Evolutionary conservation across 306 rosid species (phyloP).

Genomic region (Glycine latifolia): DNA sequence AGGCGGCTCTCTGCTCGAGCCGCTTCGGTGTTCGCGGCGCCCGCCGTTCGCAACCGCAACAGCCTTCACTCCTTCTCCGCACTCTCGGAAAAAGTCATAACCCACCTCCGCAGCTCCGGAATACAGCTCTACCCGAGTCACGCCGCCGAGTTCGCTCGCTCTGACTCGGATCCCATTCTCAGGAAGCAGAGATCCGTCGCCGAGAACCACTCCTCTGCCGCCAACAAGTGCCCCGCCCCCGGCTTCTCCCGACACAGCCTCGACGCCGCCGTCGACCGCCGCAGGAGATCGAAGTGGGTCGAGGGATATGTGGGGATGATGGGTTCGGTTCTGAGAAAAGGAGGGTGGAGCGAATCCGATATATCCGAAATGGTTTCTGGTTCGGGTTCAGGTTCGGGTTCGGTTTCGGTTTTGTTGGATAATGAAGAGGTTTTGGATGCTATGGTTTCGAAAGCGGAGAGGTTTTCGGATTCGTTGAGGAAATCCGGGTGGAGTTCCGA

Average conservation of each 20-base stretch:
- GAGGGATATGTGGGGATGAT: slow-evolving; percentile 69
- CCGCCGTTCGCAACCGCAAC: slow-evolving; percentile 52
- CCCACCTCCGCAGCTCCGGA: slow-evolving; percentile 70
- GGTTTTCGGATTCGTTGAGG: slow-evolving; percentile 74
- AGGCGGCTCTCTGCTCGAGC: slow-evolving; percentile 91
- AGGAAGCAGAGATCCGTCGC: slow-evolving; percentile 75
- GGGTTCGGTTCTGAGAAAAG: slow-evolving; percentile 71
- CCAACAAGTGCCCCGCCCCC: slow-evolving; percentile 40
- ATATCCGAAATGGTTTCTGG: slow-evolving; percentile 77
- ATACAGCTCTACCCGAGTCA: slow-evolving; percentile 16
- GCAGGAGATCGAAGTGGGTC: slow-evolving; percentile 82
- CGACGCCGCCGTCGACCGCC: slow-evolving; percentile 67
- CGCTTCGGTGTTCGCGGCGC: slow-evolving; percentile 59
- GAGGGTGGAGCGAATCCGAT: slow-evolving; percentile 95
- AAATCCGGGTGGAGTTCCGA: slow-evolving; percentile 98
- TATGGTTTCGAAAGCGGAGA: slow-evolving; percentile 71
- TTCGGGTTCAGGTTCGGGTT: too few relatives aligned
- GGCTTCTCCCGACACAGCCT: slow-evolving; percentile 68
- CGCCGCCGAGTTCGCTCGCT: slow-evolving; percentile 70
- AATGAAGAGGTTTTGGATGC: slow-evolving; percentile 79
- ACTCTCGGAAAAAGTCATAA: slow-evolving; percentile 64
- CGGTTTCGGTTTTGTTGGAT: slow-evolving; percentile 55
- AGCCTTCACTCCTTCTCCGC: slow-evolving; percentile 78
- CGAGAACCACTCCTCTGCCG: slow-evolving; percentile 60
- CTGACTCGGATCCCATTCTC: slow-evolving; percentile 56